Base-by-base conservation (phyloP, 2,329 filamentous ascomycete genomes). In the Dryadomyces quercus-mongolicae region DNA sequence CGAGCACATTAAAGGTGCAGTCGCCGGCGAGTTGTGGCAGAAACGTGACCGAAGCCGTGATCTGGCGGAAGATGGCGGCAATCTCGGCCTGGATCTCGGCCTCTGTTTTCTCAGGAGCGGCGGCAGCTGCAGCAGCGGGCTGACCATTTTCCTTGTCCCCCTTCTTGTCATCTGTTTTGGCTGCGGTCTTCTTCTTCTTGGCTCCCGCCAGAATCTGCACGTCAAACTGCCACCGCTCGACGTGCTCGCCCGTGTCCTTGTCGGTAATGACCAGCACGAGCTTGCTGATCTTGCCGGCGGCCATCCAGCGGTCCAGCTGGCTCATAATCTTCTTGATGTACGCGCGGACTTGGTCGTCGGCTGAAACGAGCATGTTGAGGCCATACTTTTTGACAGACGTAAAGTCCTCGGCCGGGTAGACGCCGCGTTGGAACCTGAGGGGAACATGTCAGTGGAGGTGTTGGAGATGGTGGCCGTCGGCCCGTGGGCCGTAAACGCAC, bases 251-350 rank as follows among this genome's bases (percentile, higher is more conserved):
- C 0, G 91, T 95, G 69, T 98, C 93, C 70, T 96, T 97, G 74
- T 87, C 88, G 36, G 92, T 96, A 61, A 98, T 91, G 49, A 98
- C 93, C 53, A 98, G 86, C 56, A 98, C 91, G 13, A 98, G 82
- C 70, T 95, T 96, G 52, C 88, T 94, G 67, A 98, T 96, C 71
- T 98, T 97, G 67, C 91, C 89, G 63, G 86, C 88, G 53, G 90
- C 78, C 90, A 97, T 97, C 93, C 93, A 98, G 67, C 88, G 89
- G 73, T 94, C 92, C 56, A 98, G 81, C 71, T 98, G 93, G 31
- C 84, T 85, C 91, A 96, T 98, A 73, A 98, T 97, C 72, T 94
- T 95, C 71, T 95, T 96, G 76, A 98, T 95, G 72, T 98, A 98
- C 36, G 91, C 89, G 71, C 95, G 95, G 67, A 98, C 93, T 72